Base-by-base conservation (phyloP, 2,329 filamentous ascomycete genomes). In the Cytospora piceicola region DNA sequence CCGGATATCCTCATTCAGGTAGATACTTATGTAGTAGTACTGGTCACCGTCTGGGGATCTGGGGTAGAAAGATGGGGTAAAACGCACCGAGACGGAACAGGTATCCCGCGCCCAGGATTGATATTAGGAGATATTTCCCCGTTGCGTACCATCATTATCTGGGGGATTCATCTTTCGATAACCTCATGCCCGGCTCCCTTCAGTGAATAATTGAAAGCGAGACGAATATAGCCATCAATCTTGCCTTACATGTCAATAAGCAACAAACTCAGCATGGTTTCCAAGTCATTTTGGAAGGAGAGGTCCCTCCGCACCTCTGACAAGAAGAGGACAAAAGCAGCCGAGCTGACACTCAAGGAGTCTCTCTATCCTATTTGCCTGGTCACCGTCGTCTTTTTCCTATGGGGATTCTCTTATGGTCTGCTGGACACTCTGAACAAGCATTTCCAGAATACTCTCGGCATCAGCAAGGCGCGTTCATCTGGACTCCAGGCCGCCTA, bases 291-390 rank as follows among this genome's bases (percentile, higher is more conserved):
- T 70, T 69, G 82, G 72, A 78, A 77, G 72, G 74, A 74, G 56
- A 78, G 81, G 49, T 80, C 81, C 54, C 78, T 83, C 69, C 79
- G 77, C 68, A 78, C 79, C 67, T 76, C 77, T 62, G 79, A 82
- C 64, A 69, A 75, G 61, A 72, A 75, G 67, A 74, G 76, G 54
- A 83, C 80, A 20, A 77, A 72, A 58, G 80, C 80, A 1, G 79
- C 80, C 11, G 78, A 90, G 74, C 79, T 92, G 68, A 91, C 88
- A 0, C 74, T 91, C 34, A 81, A 87, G 61, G 82, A 90, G 72
- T 92, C 89, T 15, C 80, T 92, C 61, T 84, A 85, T 70, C 90
- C 90, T 3, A 82, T 92, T 55, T 79, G 80, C 63, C 81, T 93
- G 5, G 89, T 92, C 60, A 89, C 86, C 0, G 78, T 88, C 57